Evolutionary conservation across 257 asterid species (phyloP), one percentile per base, ranked within the genome.

Genomic region (Catharanthus roseus): DNA sequence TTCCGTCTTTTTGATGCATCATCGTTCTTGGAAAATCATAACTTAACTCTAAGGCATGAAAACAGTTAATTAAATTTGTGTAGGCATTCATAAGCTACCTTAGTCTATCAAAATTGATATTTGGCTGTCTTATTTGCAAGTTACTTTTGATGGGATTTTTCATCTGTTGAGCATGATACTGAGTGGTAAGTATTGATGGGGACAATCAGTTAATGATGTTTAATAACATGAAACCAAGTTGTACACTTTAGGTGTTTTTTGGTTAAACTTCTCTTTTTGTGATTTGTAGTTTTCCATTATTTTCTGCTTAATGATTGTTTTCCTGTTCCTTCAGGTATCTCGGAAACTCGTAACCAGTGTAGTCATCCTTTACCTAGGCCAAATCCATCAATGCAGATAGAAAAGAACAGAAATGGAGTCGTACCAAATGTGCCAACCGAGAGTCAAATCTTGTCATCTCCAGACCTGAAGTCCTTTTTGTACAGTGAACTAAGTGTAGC

Each of bases 361-460:
- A 79, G 86, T 49, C 84, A 82, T 58, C 86, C 84, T 44, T 75
- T 82, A 71, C 86, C 86, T 63, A 65, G 56, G 69, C 86, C 86
- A 6, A 65, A 57, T 66, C 31, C 68, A 34, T 23, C 75, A 29
- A 45, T 19, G 45, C 31, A 53, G 21, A 36, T 26, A 2, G 70
- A 51, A 34, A 68, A 56, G 39, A 65, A 65, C 41, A 75, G 64
- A 74, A 60, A 2, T 21, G 82, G 72, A 42, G 69, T 50, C 51
- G 55, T 65, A 71, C 74, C 67, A 42, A 54, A 45, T 34, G 69
- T 57, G 24, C 71, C 73, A 28, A 71, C 82, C 8, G 82, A 77
- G 75, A 68, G 80, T 29, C 84, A 82, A 61, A 82, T 82, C 49
- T 51, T 80, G 64, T 78, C 84, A 39, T 77, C 84, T 51, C 76